Conservation (phyloP, 2,329 filamentous ascomycete genomes). For the Penicillium frequentans region DNA sequence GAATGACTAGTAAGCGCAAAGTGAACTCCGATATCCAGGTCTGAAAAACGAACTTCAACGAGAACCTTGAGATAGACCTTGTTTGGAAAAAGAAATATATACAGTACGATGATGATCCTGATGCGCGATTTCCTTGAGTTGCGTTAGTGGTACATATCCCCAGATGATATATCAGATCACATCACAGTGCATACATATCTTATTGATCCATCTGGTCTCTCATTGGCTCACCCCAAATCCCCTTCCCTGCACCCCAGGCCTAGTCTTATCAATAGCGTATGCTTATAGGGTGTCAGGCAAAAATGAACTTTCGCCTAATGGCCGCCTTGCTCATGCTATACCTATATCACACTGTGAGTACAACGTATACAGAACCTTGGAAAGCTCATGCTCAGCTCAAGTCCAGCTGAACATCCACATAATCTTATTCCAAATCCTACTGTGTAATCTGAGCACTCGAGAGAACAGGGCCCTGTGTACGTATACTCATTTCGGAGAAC, state of each 20-base stretch:
- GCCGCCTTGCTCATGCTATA: not conserved
- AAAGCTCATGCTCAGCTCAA: not conserved
- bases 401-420: not conserved
- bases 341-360: not conserved
- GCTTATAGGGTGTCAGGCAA: not conserved
- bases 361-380: not conserved
- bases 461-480: too few species aligned
- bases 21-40: not conserved
- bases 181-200: conserved; percentile 8
- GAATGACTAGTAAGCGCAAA: not conserved
- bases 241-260: conserved; percentile 1
- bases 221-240: conserved; percentile 1
- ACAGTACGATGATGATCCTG: not conserved
- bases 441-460: too few species aligned
- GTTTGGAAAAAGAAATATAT: not conserved
- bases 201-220: not conserved
- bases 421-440: not conserved
- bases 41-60: not conserved
- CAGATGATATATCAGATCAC: conserved; percentile 13
- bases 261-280: not conserved
- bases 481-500: not conserved
- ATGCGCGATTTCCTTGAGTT: not conserved
- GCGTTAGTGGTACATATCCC: not conserved
- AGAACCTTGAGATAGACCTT: not conserved
- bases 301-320: not conserved